These are phyloP conservation scores for Coemansia sp. DNA, from an alignment of 192 early-diverging fungal genomes.

Conservation along the genomic window DNA sequence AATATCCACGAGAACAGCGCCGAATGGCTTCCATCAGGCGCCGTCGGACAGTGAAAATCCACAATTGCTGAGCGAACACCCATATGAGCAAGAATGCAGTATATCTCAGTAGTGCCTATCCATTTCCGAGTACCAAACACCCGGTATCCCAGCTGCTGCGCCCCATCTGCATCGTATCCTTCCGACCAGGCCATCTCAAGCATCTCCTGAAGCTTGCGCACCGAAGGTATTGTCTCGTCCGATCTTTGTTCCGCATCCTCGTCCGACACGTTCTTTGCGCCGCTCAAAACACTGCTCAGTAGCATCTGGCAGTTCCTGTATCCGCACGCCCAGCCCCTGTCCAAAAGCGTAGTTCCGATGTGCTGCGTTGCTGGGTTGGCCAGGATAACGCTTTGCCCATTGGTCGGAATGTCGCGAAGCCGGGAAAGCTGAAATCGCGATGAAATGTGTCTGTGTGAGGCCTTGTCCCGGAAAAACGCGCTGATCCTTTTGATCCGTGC, in stretches of 20 bases:
- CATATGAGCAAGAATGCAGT: conserved; percentile 61
- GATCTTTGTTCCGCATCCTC: conserved; percentile 2
- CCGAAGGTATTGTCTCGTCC: conserved; percentile 22
- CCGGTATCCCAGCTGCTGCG: conserved; percentile 56
- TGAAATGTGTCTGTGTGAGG: not conserved
- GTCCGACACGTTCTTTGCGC: not conserved
- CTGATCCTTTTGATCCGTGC: conserved; percentile 13
- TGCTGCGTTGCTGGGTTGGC: conserved; percentile 27
- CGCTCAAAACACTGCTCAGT: conserved; percentile 50
- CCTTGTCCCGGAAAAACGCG: conserved; percentile 24
- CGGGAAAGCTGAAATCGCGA: not conserved
- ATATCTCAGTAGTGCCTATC: conserved; percentile 75
- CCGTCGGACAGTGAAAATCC: conserved; percentile 66
- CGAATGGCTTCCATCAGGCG: conserved; percentile 58
- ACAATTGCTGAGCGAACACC: conserved; percentile 60
- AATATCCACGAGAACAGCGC: conserved; percentile 59
- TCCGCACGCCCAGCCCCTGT: conserved; percentile 72
- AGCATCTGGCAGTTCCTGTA: conserved; percentile 74
- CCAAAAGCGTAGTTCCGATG: conserved; percentile 25
- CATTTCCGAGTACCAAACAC: conserved; percentile 64
- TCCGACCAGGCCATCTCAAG: conserved; percentile 62
- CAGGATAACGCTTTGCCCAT: conserved; percentile 10
- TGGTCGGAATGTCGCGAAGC: not conserved
- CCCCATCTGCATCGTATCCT: conserved; percentile 64
- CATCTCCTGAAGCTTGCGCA: conserved; percentile 55